Evolutionary conservation across 805 yeast genomes (phyloP).

Genomic region (Pichia cephalocereana): DNA sequence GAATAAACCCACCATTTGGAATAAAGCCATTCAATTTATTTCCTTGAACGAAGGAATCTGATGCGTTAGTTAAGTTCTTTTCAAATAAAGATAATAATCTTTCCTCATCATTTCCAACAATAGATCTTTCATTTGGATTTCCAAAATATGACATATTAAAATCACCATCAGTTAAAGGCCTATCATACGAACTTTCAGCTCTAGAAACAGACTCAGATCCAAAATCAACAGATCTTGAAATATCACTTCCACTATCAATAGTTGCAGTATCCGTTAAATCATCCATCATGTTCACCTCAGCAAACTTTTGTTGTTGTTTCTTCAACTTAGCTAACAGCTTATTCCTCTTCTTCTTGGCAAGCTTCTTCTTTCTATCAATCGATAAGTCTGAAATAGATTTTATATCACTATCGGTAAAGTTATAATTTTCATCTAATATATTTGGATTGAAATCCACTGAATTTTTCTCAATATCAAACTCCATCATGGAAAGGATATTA

Average conservation of each 20-base stretch:
- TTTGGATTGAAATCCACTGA: conserved; percentile 6
- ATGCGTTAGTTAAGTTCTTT: not conserved
- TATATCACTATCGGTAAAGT: conserved; percentile 1
- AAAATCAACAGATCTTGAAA: not conserved
- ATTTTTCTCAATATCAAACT: not conserved
- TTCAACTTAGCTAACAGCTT: conserved; percentile 72
- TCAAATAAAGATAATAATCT: not conserved
- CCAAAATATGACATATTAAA: not conserved
- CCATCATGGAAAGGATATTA: not conserved
- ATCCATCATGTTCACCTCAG: conserved; percentile 40
- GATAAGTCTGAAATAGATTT: conserved; percentile 27
- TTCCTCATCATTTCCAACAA: not conserved
- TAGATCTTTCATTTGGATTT: not conserved
- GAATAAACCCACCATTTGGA: too few species aligned
- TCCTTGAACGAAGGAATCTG: not conserved
- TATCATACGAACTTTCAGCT: not conserved
- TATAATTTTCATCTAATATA: conserved; percentile 9
- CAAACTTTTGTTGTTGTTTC: conserved; percentile 69
- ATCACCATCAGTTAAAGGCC: not conserved
- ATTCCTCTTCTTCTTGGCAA: conserved; percentile 62
- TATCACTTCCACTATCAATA: not conserved
- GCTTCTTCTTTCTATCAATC: conserved; percentile 49
- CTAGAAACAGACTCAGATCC: not conserved
- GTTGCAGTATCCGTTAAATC: conserved; percentile 6
- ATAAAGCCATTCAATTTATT: not conserved